These are phyloP conservation scores for Phaeomoniella chlamydospora DNA, from an alignment of 2,329 filamentous ascomycete genomes.

Conservation along the genomic window DNA sequence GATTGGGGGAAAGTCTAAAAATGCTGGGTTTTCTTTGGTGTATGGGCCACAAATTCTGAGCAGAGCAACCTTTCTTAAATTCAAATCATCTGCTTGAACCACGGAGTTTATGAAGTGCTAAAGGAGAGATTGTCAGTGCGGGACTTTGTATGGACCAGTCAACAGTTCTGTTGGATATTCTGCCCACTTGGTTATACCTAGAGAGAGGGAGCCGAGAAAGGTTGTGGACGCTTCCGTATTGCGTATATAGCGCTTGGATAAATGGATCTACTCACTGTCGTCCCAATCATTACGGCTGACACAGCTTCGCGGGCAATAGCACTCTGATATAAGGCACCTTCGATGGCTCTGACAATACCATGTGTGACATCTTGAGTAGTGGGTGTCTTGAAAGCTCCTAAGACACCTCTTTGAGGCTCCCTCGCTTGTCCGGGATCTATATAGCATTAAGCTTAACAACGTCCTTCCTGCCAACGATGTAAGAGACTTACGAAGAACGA, in stretches of 20 bases:
- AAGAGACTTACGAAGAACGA: conserved; percentile 4
- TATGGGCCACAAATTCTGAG: conserved; percentile 28
- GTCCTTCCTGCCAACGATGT: no score
- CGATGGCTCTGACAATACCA: conserved; percentile 32
- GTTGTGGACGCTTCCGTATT: no score
- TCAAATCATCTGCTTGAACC: conserved; percentile 28
- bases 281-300: conserved; percentile 35
- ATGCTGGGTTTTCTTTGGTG: conserved; percentile 24
- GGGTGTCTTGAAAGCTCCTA: conserved; percentile 33
- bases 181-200: background rate
- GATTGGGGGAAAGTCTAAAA: conserved; percentile 29
- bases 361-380: conserved; percentile 35
- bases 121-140: background rate
- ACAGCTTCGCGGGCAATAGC: conserved; percentile 23
- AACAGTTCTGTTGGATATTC: no score
- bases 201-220: no score
- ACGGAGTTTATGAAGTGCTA: conserved; percentile 36
- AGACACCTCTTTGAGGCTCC: no score
- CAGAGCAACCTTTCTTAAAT: conserved; percentile 30
- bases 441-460: no score
- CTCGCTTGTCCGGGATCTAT: no score
- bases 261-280: conserved; percentile 19
- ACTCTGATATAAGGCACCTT: conserved; percentile 24
- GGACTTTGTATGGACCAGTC: background rate
- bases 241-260: no score